Evolutionary conservation across 2,329 filamentous ascomycete species (phyloP).

Genomic region (Aspergillus unguis): DNA sequence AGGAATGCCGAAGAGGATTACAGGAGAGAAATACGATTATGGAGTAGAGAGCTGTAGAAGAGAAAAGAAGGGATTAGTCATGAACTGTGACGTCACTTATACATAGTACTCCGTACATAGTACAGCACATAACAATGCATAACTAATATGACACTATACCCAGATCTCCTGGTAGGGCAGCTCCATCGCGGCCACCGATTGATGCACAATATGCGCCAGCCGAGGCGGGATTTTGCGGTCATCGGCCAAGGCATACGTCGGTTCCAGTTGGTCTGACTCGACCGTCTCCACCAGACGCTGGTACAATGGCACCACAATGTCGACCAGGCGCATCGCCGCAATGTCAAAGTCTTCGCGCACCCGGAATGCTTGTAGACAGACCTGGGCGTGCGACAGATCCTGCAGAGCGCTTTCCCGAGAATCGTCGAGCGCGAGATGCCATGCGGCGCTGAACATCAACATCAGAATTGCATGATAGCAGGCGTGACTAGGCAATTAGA

Average conservation of each 20-base stretch:
- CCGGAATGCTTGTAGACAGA: not conserved
- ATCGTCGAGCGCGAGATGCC: not conserved
- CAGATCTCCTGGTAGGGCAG: slow-evolving; percentile 1
- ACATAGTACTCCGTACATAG: too few relatives aligned
- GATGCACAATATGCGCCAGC: not conserved
- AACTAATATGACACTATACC: not conserved
- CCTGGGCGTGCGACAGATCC: not conserved
- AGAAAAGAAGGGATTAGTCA: too few relatives aligned
- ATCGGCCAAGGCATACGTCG: too few relatives aligned
- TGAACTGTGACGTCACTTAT: too few relatives aligned
- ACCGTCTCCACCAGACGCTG: not conserved
- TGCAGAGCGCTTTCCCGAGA: not conserved
- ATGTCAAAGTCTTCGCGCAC: slow-evolving; percentile 2
- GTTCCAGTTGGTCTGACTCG: not conserved
- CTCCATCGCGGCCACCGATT: not conserved
- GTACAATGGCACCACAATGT: not conserved
- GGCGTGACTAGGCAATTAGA: not conserved
- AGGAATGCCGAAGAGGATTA: too few relatives aligned
- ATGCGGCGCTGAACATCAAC: not conserved
- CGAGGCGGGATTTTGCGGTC: not conserved
- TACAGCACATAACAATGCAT: too few relatives aligned
- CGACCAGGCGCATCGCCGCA: slow-evolving; percentile 1
- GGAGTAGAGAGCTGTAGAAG: too few relatives aligned
- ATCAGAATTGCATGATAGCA: not conserved
- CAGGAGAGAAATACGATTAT: too few relatives aligned